Conservation (phyloP, 345 rosid genomes). For the Bretschneidera sinensis region DNA sequence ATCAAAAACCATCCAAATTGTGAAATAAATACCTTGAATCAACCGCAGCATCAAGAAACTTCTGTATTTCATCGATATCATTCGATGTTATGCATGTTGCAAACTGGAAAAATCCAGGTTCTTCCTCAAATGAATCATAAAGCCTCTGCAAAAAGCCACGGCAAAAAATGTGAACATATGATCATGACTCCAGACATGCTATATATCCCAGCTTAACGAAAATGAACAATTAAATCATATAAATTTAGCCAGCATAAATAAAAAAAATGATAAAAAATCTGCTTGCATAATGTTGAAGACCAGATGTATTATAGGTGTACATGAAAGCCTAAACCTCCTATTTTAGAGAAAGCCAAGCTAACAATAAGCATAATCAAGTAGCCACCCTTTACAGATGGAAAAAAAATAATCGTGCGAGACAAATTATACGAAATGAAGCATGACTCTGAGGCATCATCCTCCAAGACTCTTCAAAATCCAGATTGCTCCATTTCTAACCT, state of each 20-base stretch:
- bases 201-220: background rate
- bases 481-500: no score
- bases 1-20: constrained; percentile 8
- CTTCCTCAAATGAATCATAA: constrained; percentile 72
- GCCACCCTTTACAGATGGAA: background rate
- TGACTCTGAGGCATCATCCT: background rate
- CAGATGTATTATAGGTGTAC: background rate
- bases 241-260: no score
- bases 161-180: background rate
- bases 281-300: background rate
- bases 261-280: background rate
- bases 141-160: constrained; percentile 49
- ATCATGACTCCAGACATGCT: background rate
- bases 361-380: background rate
- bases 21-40: constrained; percentile 59
- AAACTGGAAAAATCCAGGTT: constrained; percentile 78
- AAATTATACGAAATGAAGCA: no score
- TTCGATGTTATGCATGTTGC: constrained; percentile 79
- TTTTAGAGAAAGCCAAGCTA: background rate
- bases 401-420: no score
- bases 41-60: constrained; percentile 82
- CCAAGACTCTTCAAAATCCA: background rate
- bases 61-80: constrained; percentile 91
- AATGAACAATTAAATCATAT: background rate
- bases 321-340: background rate